These are phyloP conservation scores for Scheffersomyces lignicola DNA, from an alignment of 1,139 yeast species.

Conservation along the genomic window DNA sequence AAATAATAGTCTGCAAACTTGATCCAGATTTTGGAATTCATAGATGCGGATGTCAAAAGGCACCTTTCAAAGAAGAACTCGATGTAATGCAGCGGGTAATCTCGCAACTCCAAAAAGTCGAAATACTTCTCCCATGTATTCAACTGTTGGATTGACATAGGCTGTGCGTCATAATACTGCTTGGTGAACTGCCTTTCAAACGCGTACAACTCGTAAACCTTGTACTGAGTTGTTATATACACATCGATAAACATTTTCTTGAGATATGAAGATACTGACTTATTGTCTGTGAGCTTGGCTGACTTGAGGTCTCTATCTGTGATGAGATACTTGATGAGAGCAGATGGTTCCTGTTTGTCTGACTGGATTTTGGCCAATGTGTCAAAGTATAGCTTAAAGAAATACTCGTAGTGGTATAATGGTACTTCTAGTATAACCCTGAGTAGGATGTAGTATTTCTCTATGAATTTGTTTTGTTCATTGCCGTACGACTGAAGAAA, in stretches of 20 bases:
- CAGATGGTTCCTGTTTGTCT: conserved; percentile 22
- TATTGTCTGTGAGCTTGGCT: conserved; percentile 13
- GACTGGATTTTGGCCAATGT: conserved; percentile 38
- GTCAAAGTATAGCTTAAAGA: conserved; percentile 39
- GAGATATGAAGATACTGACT: conserved; percentile 28
- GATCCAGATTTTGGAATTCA: conserved; percentile 60
- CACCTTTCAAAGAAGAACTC: conserved; percentile 58
- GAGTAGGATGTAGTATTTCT: conserved; percentile 48
- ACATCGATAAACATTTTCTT: conserved; percentile 51
- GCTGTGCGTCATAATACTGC: conserved; percentile 51
- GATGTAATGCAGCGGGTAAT: conserved; percentile 30
- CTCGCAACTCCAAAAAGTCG: conserved; percentile 47
- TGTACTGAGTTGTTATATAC: conserved; percentile 61
- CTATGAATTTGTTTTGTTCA: conserved; percentile 31
- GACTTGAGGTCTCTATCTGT: conserved; percentile 20
- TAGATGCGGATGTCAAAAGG: conserved; percentile 47
- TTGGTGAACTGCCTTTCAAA: conserved; percentile 58
- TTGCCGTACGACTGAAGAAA: conserved; percentile 43
- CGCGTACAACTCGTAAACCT: conserved; percentile 59
- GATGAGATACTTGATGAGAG: conserved; percentile 18
- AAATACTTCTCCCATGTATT: conserved; percentile 63
- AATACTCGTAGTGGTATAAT: conserved; percentile 70
- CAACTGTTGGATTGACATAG: conserved; percentile 45
- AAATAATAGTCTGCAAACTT: conserved; percentile 53
- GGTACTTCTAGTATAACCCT: conserved; percentile 71